A percentile compares a stretch with the other conserved stretches of the same genome.
Conservation (phyloP, 768 basidiomycete genomes). For the Sarcomyxa edulis region DNA sequence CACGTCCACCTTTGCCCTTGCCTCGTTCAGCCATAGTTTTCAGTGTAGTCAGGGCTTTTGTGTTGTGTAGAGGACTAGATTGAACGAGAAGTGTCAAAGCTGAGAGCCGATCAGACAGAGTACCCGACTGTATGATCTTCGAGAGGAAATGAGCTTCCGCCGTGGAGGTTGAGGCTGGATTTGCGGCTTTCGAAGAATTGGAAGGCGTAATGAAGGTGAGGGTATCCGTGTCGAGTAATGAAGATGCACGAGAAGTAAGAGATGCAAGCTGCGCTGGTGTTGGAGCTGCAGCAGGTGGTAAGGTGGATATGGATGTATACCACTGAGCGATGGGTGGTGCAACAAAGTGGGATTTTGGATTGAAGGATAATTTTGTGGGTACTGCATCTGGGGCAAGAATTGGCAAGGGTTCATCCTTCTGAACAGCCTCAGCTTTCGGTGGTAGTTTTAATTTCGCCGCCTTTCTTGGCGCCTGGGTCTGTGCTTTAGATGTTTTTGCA, state of each 20-base stretch:
- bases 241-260: constrained; percentile 38
- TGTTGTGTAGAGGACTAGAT: constrained; percentile 82
- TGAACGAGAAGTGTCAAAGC: constrained; percentile 89
- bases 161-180: constrained; percentile 42
- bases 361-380: constrained; percentile 28
- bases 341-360: constrained; percentile 33
- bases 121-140: constrained; percentile 83
- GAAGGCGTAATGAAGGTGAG: constrained; percentile 46
- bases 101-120: constrained; percentile 86
- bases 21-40: constrained; percentile 72
- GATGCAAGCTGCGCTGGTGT: constrained; percentile 39
- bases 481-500: constrained; percentile 11
- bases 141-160: constrained; percentile 80
- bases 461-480: too few species aligned
- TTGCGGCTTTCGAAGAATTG: constrained; percentile 12
- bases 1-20: constrained; percentile 83
- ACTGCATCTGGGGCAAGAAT: constrained; percentile 20
- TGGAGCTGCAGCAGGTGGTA: constrained; percentile 25
- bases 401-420: constrained; percentile 1
- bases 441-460: too few species aligned
- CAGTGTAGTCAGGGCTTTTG: constrained; percentile 71
- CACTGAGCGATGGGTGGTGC: constrained; percentile 44
- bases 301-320: constrained; percentile 43
- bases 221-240: constrained; percentile 34
- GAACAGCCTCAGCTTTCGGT: not conserved